phyloP scores from a whole-genome alignment of 257 asterid genomes.

The Solanum lignicaule region DNA sequence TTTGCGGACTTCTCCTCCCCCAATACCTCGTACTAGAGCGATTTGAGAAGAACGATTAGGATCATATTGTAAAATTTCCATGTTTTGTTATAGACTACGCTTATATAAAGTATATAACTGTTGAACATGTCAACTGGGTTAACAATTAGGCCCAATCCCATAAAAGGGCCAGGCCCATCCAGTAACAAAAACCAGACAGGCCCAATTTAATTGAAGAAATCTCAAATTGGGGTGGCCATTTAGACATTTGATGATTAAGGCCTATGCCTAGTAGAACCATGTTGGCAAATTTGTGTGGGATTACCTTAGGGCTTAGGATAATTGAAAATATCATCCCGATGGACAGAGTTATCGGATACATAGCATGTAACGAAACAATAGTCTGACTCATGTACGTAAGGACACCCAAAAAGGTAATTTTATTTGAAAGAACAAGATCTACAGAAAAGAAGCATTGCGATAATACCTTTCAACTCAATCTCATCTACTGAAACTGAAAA shows the following conservation, averaged over 20 bases:
- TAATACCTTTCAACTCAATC: background rate
- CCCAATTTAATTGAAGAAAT: background rate
- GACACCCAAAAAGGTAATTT: background rate
- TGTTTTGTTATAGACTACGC: background rate
- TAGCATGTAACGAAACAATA: background rate
- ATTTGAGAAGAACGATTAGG: background rate
- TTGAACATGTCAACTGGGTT: background rate
- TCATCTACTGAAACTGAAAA: background rate
- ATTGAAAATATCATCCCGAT: background rate
- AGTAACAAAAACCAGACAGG: background rate
- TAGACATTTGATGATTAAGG: background rate
- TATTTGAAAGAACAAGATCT: background rate
- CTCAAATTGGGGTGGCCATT: background rate
- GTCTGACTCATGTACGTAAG: background rate
- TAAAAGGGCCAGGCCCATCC: too few species aligned
- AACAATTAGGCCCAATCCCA: background rate
- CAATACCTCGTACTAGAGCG: fast-evolving
- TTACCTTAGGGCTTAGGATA: background rate
- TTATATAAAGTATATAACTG: background rate
- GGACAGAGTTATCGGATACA: background rate
- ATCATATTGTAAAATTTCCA: background rate
- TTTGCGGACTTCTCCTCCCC: background rate
- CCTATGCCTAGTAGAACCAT: background rate
- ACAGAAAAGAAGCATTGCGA: too few species aligned
- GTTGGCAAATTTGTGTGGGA: background rate